Conservation (phyloP, 129 eudicot genomes). For the Escallonia rubra region DNA sequence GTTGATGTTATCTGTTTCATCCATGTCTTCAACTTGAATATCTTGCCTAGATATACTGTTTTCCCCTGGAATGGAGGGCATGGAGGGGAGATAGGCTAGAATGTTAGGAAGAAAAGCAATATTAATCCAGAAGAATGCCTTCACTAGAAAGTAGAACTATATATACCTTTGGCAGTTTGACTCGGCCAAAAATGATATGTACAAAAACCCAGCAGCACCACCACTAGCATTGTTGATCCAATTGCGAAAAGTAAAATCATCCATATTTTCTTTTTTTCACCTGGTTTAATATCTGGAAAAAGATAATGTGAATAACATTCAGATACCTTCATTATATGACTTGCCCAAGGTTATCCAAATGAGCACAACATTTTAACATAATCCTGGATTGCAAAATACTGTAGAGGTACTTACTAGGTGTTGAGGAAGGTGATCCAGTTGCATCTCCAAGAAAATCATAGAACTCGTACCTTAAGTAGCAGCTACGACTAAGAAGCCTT, state of each 20-base stretch:
- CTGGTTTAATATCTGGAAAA: neutral
- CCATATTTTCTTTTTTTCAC: neutral
- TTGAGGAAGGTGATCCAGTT: neutral
- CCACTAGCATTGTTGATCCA: constrained; percentile 12
- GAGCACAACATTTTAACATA: too few species aligned
- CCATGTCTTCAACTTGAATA: neutral
- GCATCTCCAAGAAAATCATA: neutral
- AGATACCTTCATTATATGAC: too few species aligned
- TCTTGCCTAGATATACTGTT: neutral
- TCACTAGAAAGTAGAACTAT: neutral
- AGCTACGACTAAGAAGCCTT: constrained; percentile 17
- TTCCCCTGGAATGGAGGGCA: neutral
- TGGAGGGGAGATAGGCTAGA: too few species aligned
- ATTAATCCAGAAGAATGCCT: neutral
- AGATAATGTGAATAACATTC: too few species aligned
- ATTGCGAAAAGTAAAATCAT: neutral
- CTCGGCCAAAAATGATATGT: neutral
- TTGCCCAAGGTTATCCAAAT: too few species aligned
- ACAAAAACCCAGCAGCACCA: neutral
- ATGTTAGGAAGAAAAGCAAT: neutral
- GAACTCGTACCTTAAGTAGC: constrained; percentile 16
- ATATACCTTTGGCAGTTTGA: neutral
- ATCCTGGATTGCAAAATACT: too few species aligned
- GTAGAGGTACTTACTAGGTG: too few species aligned
- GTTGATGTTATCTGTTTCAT: neutral